phyloP scores from a whole-genome alignment of 2,329 filamentous ascomycete species.

The Cadophora sp. region DNA sequence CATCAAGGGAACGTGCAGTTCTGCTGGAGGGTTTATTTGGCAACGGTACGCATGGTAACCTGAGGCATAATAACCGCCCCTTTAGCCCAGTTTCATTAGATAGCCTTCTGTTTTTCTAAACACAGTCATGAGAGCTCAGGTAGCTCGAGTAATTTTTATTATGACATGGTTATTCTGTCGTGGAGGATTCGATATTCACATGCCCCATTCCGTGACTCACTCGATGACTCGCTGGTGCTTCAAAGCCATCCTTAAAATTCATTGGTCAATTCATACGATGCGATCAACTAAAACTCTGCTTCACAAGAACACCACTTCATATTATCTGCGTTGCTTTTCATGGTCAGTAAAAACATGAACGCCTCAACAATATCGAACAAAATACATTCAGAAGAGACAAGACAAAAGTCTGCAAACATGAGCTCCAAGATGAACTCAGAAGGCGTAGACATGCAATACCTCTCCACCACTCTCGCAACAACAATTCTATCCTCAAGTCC shows the following conservation, averaged over 20 bases:
- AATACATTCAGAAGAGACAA: background rate
- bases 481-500: background rate
- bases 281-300: background rate
- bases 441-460: background rate
- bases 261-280: constrained; percentile 3
- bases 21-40: too few species aligned
- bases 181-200: background rate
- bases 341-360: background rate
- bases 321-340: background rate
- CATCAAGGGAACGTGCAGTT: background rate
- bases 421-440: background rate
- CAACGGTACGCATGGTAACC: too few species aligned
- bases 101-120: background rate
- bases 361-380: background rate
- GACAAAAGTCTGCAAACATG: background rate
- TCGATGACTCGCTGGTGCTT: constrained; percentile 6
- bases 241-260: background rate
- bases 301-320: background rate
- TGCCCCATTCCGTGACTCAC: constrained; percentile 1
- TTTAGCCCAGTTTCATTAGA: background rate
- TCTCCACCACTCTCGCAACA: background rate
- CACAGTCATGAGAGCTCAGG: background rate
- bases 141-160: too few species aligned
- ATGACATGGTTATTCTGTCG: background rate
- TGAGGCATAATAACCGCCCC: too few species aligned